Evolutionary conservation across 108 stramenopile species (phyloP).

Genomic region (Nitzschia sp.): DNA sequence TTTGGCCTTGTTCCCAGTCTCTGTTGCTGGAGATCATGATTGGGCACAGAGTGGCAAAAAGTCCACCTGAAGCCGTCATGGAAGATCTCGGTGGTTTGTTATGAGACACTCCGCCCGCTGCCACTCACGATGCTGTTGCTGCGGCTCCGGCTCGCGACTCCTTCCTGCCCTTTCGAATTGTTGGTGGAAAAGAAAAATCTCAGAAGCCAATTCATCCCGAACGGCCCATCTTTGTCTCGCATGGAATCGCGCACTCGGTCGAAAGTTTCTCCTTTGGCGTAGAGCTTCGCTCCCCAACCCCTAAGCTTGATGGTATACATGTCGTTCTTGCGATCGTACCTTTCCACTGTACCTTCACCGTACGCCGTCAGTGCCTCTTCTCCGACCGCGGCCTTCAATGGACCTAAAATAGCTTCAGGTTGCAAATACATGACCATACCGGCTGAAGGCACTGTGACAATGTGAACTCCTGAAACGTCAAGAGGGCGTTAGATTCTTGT

Average conservation of each 20-base stretch:
- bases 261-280: slow-evolving; percentile 76
- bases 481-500: not conserved
- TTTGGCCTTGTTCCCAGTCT: slow-evolving; percentile 35
- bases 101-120: slow-evolving; percentile 16
- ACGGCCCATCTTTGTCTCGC: slow-evolving; percentile 67
- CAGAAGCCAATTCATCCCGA: slow-evolving; percentile 84
- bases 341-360: slow-evolving; percentile 79
- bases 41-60: not conserved
- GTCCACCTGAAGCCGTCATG: slow-evolving; percentile 3
- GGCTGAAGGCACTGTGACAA: slow-evolving; percentile 74
- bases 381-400: slow-evolving; percentile 85
- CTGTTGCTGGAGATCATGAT: slow-evolving; percentile 12
- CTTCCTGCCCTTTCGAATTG: slow-evolving; percentile 31
- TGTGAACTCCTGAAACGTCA: slow-evolving; percentile 66
- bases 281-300: slow-evolving; percentile 74
- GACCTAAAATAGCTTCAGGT: slow-evolving; percentile 74
- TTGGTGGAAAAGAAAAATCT: slow-evolving; percentile 63
- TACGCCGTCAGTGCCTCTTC: slow-evolving; percentile 84
- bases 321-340: slow-evolving; percentile 61
- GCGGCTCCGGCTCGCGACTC: slow-evolving; percentile 63
- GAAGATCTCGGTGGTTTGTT: not conserved
- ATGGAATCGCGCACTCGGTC: slow-evolving; percentile 77
- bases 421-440: slow-evolving; percentile 85
- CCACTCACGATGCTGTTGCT: slow-evolving; percentile 76
- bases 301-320: slow-evolving; percentile 72